phyloP scores from a whole-genome alignment of 164 flowering plant genomes.

The Tetrastigma voinierianum region DNA sequence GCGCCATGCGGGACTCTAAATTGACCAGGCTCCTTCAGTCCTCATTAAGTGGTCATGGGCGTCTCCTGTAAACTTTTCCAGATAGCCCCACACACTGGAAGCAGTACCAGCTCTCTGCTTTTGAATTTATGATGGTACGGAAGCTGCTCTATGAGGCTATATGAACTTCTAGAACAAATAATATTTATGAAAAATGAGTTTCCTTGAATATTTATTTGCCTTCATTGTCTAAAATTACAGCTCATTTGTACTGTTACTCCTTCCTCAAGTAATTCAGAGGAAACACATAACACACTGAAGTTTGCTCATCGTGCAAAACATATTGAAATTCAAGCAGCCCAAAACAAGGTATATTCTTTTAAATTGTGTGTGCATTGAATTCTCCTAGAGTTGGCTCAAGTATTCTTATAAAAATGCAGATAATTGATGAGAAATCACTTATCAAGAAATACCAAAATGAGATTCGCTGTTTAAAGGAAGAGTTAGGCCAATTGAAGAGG shows the following conservation, averaged over 20 bases:
- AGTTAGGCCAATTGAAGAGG: conserved; percentile 75
- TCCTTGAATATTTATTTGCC: not conserved
- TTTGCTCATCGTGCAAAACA: conserved; percentile 98
- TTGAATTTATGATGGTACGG: not conserved
- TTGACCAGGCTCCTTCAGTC: conserved; percentile 94
- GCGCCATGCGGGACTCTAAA: conserved; percentile 96
- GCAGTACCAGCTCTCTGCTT: no score
- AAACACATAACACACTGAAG: conserved; percentile 96
- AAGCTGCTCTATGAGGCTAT: not conserved
- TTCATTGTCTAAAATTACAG: conserved; percentile 36
- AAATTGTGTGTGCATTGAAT: conserved; percentile 1
- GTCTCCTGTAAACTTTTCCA: conserved; percentile 69
- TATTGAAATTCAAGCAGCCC: conserved; percentile 96
- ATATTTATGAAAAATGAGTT: not conserved
- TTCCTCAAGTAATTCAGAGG: conserved; percentile 90
- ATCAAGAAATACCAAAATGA: conserved; percentile 96
- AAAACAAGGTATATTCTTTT: conserved; percentile 62
- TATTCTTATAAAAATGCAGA: conserved; percentile 47
- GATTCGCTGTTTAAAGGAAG: conserved; percentile 85
- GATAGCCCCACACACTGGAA: not conserved
- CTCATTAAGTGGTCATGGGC: conserved; percentile 96
- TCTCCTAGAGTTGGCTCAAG: conserved; percentile 7
- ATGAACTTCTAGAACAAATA: not conserved
- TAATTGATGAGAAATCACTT: conserved; percentile 95
- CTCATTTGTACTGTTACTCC: conserved; percentile 97